Evolutionary conservation across 495 filamentous ascomycete species (phyloP), one percentile per base, ranked within the genome.

Genomic region (Lasiosphaeria hispida): DNA sequence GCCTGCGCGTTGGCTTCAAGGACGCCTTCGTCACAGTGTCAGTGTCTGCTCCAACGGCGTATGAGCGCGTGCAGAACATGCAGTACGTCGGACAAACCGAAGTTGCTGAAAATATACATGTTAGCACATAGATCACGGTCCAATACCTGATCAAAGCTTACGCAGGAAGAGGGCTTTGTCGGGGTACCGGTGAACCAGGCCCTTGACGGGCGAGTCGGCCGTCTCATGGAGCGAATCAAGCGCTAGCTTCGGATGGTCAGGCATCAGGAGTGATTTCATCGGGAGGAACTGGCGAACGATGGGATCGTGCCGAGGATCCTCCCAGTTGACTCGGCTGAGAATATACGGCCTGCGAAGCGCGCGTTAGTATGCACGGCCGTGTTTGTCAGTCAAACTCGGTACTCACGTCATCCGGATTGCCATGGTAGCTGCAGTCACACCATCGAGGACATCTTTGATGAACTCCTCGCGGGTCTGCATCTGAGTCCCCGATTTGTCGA

Each of bases 21-120:
- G 73, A 68, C 1, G 68, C 59, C 59, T 86, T 86, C 34, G 67
- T 65, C 11, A 84, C 72, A 2, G 72, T 66, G 5, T 77, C 72
- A 6, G 80, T 86, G 47, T 77, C 52, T 3, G 69, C 70, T 3
- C 83, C 83, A 3, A 86, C 75, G 4, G 75, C 73, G 61, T 83
- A 82, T 3, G 83, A 80, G n/a, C 83, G 77, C 1, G 83, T 84
- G 69, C 82, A 85, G 63, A 72, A 84, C 48, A 71, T 68, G 59
- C 83, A 85, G 63, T 82, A 82, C 0, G 81, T 80, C 10, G 81
- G 81, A 64, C 82, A 85, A n/a, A 81, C 74, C 3, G 76, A 80
- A 1, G 72, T 75, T 7, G 77, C 81, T 81, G 40, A 19, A 19
- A 6, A 9, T 5, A 30, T 18, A 18, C 40, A 55, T n/a, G 23